Base-by-base conservation (phyloP, 106 monocot species). In the Phalaenopsis equestris region DNA sequence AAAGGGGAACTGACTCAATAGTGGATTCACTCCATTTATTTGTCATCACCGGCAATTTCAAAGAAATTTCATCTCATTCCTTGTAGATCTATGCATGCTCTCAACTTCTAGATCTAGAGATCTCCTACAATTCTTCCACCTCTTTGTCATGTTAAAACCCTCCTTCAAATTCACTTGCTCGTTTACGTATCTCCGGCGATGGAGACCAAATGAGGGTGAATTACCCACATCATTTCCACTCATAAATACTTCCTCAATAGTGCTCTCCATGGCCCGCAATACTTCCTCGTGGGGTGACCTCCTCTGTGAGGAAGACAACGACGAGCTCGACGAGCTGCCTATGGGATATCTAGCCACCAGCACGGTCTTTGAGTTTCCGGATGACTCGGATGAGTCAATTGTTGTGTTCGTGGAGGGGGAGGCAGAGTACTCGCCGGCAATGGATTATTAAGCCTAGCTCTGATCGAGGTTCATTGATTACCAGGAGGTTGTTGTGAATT, bases 231-330 rank as follows among this genome's bases (percentile, higher is more conserved):
- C 64, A 19, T 19, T 19, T 4, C 64, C 64, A 19, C 17, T 5
- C 17, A 19, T 3, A 19, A 64, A 55, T 6, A 55, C 55, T 0
- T 9, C 55, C 6, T 76, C 57, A 61, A 86, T 79, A 82, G 41
- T 41, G 75, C 55, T 67, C 72, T 77, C 75, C 58, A 15, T 78
- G 42, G 11, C 49, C 41, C 48, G 55, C 11, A 80, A 85, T 70
- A 19, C 73, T 41, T 65, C 42, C 58, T 46, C 78, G 38, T 41
- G 55, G 67, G 30, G 81, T 19, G 81, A 88, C 42, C 87, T 90
- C 79, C 77, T 90, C 3, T 90, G 90, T 84, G 56, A 61, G 72
- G 90, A 90, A 82, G 85, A 87, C 47, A 73, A 65, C 30, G 87
- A 73, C 0, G 64, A 64, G 64, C 64, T 64, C 64, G 18, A 19